A percentile compares a stretch with the other conserved stretches of the same genome.
Evolutionary conservation across 2,329 filamentous ascomycete genomes (phyloP).

Genomic region (Aureobasidium melanogenum): DNA sequence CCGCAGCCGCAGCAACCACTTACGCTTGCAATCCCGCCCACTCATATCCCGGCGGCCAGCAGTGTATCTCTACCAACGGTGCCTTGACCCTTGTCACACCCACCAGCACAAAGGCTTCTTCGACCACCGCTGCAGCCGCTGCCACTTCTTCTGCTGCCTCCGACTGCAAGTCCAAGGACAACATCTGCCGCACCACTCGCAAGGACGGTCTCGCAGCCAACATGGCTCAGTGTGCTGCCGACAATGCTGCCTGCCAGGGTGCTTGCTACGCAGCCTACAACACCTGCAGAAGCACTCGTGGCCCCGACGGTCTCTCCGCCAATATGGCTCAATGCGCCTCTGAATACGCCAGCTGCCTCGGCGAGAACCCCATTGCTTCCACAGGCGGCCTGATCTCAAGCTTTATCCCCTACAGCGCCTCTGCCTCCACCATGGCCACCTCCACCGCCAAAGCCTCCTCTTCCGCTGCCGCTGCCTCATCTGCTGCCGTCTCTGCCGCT

Average conservation of each 20-base stretch:
- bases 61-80: not conserved
- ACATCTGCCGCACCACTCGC: not conserved
- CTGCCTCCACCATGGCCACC: constrained; percentile 1
- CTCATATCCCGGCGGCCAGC: not conserved
- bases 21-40: constrained; percentile 6
- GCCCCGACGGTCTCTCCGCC: not conserved
- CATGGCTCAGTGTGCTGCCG: not conserved
- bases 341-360: constrained; percentile 7
- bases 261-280: constrained; percentile 2
- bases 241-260: not conserved
- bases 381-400: not conserved
- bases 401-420: not conserved
- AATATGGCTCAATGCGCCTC: constrained; percentile 1
- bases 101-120: not conserved
- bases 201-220: not conserved
- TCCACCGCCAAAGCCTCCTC: not conserved
- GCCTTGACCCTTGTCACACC: not conserved
- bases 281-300: not conserved
- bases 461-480: not conserved
- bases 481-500: not conserved
- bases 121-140: not conserved
- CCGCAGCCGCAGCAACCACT: not conserved
- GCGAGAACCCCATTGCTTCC: constrained; percentile 5
- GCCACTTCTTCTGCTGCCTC: not conserved
- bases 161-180: not conserved